These are phyloP conservation scores for Leptodontidium sp. DNA, from an alignment of 2,329 filamentous ascomycete genomes.

Conservation along the genomic window DNA sequence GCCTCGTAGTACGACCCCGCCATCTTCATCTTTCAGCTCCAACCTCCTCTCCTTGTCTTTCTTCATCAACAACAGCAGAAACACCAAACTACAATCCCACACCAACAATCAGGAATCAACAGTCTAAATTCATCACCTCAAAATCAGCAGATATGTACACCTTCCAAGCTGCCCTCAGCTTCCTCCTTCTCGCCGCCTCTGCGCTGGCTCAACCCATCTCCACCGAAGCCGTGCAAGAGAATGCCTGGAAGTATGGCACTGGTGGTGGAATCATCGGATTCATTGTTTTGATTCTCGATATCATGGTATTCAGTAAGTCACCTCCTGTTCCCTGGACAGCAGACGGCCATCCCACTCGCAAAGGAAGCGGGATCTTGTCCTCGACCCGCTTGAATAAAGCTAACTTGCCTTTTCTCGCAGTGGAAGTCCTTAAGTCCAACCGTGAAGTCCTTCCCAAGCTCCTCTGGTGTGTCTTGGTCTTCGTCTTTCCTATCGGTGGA, in stretches of 20 bases:
- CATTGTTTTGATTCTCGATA: conserved; percentile 67
- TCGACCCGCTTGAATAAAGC: conserved; percentile 6
- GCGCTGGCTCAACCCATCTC: conserved; percentile 52
- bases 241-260: conserved; percentile 65
- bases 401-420: conserved; percentile 48
- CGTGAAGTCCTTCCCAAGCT: conserved; percentile 65
- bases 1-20: neutral
- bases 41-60: neutral
- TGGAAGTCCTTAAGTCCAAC: conserved; percentile 71
- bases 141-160: conserved; percentile 23
- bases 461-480: conserved; percentile 69
- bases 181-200: conserved; percentile 58
- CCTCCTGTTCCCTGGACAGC: neutral
- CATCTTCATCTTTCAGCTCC: neutral
- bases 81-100: neutral
- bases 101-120: neutral
- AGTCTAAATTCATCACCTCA: neutral
- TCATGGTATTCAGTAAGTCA: conserved; percentile 67
- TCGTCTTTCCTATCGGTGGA: conserved; percentile 69
- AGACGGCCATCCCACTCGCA: too few relatives aligned
- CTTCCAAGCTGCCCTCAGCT: conserved; percentile 41
- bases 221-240: conserved; percentile 40
- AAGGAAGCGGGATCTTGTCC: too few relatives aligned
- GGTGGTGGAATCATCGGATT: conserved; percentile 69
- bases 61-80: neutral